Percentiles rank a stretch among this genome's conserved stretches.
Evolutionary conservation across 2,329 filamentous ascomycete genomes (phyloP).

Genomic region (Fusarium secorum): DNA sequence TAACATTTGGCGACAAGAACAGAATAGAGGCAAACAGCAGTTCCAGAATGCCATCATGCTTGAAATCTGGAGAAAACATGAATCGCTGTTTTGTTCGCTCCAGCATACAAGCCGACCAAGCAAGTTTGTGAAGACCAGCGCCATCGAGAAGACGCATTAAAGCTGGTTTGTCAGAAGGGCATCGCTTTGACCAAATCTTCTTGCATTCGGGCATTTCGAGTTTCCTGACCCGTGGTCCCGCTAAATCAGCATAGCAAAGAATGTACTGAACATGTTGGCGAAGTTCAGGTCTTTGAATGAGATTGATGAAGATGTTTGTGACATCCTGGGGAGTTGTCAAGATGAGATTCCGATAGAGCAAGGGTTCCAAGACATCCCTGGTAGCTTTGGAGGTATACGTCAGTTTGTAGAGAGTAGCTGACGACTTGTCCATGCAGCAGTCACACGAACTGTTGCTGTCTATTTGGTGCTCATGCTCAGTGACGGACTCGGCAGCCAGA

Average conservation of each 20-base stretch:
- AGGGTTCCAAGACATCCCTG: conserved; percentile 19
- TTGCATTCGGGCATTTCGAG: not conserved
- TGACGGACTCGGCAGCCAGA: not conserved
- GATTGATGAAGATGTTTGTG: conserved; percentile 17
- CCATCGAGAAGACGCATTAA: conserved; percentile 3
- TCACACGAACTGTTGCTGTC: not conserved
- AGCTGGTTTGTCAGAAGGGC: conserved; percentile 7
- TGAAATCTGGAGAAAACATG: conserved; percentile 27
- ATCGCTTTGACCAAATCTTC: conserved; percentile 5
- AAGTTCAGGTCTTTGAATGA: conserved; percentile 20
- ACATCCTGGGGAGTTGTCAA: conserved; percentile 9
- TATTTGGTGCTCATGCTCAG: not conserved
- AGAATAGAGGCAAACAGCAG: conserved; percentile 22
- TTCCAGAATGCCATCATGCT: conserved; percentile 25
- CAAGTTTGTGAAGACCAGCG: conserved; percentile 9
- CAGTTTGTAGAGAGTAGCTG: not conserved
- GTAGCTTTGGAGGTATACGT: conserved; percentile 26
- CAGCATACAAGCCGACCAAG: conserved; percentile 15
- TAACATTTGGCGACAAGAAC: conserved; percentile 16
- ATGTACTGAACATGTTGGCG: conserved; percentile 18
- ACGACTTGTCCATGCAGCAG: not conserved
- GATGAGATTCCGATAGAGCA: conserved; percentile 28
- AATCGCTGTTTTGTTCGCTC: conserved; percentile 13
- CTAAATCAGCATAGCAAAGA: not conserved
- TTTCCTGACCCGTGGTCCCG: not conserved